phyloP scores from a whole-genome alignment of 2,329 filamentous ascomycete species.

The Epichloe uncinata region DNA sequence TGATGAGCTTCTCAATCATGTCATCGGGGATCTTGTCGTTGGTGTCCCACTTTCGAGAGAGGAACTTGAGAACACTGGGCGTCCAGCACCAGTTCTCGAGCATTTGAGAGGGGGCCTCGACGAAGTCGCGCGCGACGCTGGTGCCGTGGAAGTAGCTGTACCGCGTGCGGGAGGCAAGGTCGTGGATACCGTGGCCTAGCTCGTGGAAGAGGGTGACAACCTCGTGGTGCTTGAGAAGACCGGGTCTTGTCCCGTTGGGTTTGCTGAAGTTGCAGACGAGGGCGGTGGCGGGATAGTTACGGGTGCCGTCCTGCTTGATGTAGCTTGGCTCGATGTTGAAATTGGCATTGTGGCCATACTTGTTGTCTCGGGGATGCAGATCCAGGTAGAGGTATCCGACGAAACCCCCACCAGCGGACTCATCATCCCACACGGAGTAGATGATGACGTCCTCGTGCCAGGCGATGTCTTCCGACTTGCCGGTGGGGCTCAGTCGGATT shows the following conservation, averaged over 20 bases:
- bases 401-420: slow-evolving; percentile 55
- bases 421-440: slow-evolving; percentile 73
- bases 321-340: slow-evolving; percentile 69
- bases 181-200: slow-evolving; percentile 58
- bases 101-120: slow-evolving; percentile 59
- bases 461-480: slow-evolving; percentile 56
- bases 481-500: slow-evolving; percentile 49
- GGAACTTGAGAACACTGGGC: slow-evolving; percentile 46
- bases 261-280: slow-evolving; percentile 81
- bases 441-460: slow-evolving; percentile 79
- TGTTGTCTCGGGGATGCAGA: slow-evolving; percentile 65
- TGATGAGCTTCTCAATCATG: slow-evolving; percentile 59
- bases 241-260: slow-evolving; percentile 62
- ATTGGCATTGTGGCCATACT: slow-evolving; percentile 77
- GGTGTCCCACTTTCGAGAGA: slow-evolving; percentile 63
- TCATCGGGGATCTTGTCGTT: slow-evolving; percentile 60
- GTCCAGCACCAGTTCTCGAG: slow-evolving; percentile 68
- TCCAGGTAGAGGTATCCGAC: slow-evolving; percentile 77
- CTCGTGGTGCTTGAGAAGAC: slow-evolving; percentile 69
- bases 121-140: slow-evolving; percentile 52
- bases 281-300: slow-evolving; percentile 64
- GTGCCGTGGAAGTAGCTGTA: slow-evolving; percentile 58
- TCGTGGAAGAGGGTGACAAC: slow-evolving; percentile 76
- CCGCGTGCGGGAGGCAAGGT: slow-evolving; percentile 47
- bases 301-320: slow-evolving; percentile 50